A percentile compares a stretch with the other conserved stretches of the same genome.
Conservation (phyloP, 2,329 filamentous ascomycete genomes). For the Alternaria rosae region DNA sequence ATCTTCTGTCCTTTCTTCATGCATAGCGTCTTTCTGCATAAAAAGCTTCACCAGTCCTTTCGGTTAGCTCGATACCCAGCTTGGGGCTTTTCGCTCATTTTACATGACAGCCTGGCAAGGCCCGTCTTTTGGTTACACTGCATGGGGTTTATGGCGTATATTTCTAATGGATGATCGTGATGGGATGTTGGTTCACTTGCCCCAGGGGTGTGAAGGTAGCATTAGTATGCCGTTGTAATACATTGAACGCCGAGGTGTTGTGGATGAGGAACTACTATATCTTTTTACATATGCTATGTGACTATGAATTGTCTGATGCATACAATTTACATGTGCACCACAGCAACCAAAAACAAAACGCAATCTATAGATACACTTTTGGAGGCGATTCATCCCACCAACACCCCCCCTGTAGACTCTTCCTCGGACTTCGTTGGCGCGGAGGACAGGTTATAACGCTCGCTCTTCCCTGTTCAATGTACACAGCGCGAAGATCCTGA, state of each 20-base stretch:
- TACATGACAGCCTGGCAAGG: slow-evolving; percentile 5
- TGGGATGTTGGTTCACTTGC: neutral
- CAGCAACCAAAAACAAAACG: neutral
- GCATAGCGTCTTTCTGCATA: slow-evolving; percentile 18
- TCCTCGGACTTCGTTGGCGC: neutral
- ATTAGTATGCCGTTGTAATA: slow-evolving; percentile 4
- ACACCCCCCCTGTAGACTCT: neutral
- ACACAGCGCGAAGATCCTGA: neutral
- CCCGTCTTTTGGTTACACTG: neutral
- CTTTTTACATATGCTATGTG: neutral
- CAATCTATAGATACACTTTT: neutral
- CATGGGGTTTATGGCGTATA: slow-evolving; percentile 6
- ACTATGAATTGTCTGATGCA: neutral
- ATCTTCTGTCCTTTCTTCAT: slow-evolving; percentile 17
- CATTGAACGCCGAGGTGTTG: neutral
- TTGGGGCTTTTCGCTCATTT: slow-evolving; percentile 21
- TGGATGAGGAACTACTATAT: neutral
- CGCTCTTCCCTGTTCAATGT: slow-evolving; percentile 4
- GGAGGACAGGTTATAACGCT: neutral
- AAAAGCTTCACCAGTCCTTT: slow-evolving; percentile 14
- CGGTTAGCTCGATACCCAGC: slow-evolving; percentile 13
- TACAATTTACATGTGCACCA: neutral
- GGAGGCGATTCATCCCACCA: slow-evolving; percentile 1
- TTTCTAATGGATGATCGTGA: neutral
- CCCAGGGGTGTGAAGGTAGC: neutral